Percentiles rank a stretch among this genome's conserved stretches.
phyloP scores from a whole-genome alignment of 73 alveolate species.

The Paramecium sonneborni region DNA sequence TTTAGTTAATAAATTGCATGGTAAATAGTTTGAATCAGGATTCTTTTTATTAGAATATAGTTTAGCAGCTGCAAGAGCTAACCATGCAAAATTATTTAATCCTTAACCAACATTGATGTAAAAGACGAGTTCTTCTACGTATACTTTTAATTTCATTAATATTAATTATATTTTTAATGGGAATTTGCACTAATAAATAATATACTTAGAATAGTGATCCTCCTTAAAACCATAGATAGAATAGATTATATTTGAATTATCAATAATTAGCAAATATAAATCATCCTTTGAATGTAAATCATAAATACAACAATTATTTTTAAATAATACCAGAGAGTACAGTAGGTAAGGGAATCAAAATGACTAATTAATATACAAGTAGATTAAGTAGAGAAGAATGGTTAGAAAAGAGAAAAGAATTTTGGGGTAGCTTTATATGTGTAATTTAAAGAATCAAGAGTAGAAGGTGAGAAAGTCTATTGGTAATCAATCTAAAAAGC shows the following conservation, averaged over 20 bases:
- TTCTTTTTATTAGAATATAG: slow-evolving; percentile 53
- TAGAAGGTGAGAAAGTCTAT: slow-evolving; percentile 5
- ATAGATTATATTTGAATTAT: neutral
- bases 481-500: slow-evolving; percentile 12
- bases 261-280: neutral
- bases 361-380: neutral
- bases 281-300: slow-evolving; percentile 51
- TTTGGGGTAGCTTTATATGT: slow-evolving; percentile 24
- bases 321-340: neutral
- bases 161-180: slow-evolving; percentile 1
- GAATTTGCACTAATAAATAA: neutral
- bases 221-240: neutral
- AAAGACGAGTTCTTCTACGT: slow-evolving; percentile 58
- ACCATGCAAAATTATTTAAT: slow-evolving; percentile 62
- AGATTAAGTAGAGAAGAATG: slow-evolving; percentile 27
- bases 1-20: neutral
- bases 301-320: slow-evolving; percentile 37
- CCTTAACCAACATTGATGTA: slow-evolving; percentile 66
- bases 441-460: neutral
- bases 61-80: slow-evolving; percentile 68
- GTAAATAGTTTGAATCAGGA: slow-evolving; percentile 62
- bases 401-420: slow-evolving; percentile 30
- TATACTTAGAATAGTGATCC: neutral
- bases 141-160: slow-evolving; percentile 60
- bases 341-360: slow-evolving; percentile 14